Conservation (phyloP, 345 rosid genomes). For the Heritiera fomes region DNA sequence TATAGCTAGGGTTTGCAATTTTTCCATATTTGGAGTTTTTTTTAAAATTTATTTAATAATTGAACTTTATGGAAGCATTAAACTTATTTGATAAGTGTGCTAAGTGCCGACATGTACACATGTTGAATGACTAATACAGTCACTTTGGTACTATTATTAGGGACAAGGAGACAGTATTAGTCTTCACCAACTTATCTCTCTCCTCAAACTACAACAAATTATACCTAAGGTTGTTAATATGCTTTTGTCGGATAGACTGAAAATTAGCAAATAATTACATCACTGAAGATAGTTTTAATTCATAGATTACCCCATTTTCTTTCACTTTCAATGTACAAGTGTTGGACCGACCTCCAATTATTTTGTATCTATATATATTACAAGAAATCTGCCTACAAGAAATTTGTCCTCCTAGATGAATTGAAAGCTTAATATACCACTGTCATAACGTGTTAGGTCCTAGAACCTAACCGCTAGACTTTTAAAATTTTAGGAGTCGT, state of each 20-base stretch:
- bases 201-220: neutral
- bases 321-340: neutral
- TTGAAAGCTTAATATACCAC: too few relatives aligned
- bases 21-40: too few relatives aligned
- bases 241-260: neutral
- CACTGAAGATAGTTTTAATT: neutral
- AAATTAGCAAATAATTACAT: neutral
- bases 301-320: neutral
- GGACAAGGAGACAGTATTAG: neutral
- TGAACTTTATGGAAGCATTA: neutral
- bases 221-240: neutral
- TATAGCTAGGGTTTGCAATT: too few relatives aligned
- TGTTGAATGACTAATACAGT: neutral
- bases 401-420: too few relatives aligned
- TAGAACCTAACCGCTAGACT: too few relatives aligned
- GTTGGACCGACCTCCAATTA: neutral
- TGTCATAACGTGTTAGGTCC: too few relatives aligned
- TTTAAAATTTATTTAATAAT: too few relatives aligned
- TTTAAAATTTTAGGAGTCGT: too few relatives aligned
- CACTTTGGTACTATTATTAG: neutral
- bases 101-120: neutral
- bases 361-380: too few relatives aligned
- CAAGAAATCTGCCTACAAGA: neutral
- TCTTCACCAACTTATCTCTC: neutral
- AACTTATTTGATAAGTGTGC: neutral